Evolutionary conservation across 192 early-diverging fungal species (phyloP).

Genomic region (Blastocladiella britannica): DNA sequence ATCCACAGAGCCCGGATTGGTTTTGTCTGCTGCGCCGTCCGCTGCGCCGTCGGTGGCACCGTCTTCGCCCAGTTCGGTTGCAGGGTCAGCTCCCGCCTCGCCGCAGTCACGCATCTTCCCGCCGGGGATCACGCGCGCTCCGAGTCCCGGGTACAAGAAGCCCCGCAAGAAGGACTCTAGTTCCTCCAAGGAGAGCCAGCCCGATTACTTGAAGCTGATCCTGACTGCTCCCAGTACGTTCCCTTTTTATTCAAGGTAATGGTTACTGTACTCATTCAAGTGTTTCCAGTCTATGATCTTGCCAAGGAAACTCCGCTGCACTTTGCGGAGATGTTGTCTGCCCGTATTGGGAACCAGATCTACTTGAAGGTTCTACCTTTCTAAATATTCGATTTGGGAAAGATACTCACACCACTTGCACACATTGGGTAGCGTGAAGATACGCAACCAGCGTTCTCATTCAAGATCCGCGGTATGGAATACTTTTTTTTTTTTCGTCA

Average conservation of each 20-base stretch:
- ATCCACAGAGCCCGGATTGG: too few relatives aligned
- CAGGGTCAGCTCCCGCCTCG: too few relatives aligned
- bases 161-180: background rate
- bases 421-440: too few relatives aligned
- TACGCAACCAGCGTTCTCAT: conserved; percentile 88
- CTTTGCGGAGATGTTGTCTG: conserved; percentile 58
- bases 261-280: too few relatives aligned
- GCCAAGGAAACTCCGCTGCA: conserved; percentile 77
- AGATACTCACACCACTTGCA: too few relatives aligned
- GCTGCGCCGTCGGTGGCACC: too few relatives aligned
- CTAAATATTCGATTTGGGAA: too few relatives aligned
- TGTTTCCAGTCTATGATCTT: conserved; percentile 81
- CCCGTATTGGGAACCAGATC: conserved; percentile 43
- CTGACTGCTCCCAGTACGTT: background rate
- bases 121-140: background rate
- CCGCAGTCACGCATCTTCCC: too few relatives aligned
- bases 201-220: background rate
- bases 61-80: too few relatives aligned
- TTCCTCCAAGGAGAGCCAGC: background rate
- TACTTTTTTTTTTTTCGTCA: too few relatives aligned
- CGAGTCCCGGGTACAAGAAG: background rate
- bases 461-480: conserved; percentile 95
- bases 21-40: too few relatives aligned
- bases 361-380: too few relatives aligned
- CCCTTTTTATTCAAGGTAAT: background rate